Percentiles rank a stretch among this genome's conserved stretches.
Evolutionary conservation across 2,329 filamentous ascomycete species (phyloP).

Genomic region (Xylaria digitata): DNA sequence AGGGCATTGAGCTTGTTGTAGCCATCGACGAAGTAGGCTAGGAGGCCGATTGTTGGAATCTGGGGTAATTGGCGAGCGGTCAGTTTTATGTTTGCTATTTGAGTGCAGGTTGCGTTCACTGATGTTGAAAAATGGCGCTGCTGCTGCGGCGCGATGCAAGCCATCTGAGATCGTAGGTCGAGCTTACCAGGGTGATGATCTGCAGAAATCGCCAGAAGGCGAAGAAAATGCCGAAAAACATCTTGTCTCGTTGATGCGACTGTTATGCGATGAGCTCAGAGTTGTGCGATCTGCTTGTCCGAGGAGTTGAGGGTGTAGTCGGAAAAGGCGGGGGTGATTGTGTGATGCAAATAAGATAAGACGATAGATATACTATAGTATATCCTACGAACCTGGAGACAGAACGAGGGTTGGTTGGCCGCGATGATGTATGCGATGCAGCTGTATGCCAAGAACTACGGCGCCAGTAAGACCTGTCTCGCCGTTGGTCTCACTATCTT

Average conservation of each 20-base stretch:
- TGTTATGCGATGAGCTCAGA: slow-evolving; percentile 12
- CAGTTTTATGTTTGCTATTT: slow-evolving; percentile 3
- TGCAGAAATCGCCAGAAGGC: slow-evolving; percentile 70
- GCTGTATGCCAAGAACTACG: slow-evolving; percentile 15
- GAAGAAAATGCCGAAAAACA: slow-evolving; percentile 73
- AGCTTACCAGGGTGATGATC: slow-evolving; percentile 70
- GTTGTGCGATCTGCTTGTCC: slow-evolving; percentile 5
- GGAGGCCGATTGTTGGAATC: slow-evolving; percentile 75
- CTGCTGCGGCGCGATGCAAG: not conserved
- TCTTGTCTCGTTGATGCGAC: slow-evolving; percentile 50
- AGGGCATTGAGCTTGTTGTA: slow-evolving; percentile 67
- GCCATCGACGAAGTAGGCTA: slow-evolving; percentile 72
- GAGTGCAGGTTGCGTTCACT: not conserved
- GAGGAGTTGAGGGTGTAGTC: not conserved
- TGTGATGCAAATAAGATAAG: not conserved
- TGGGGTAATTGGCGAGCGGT: slow-evolving; percentile 46
- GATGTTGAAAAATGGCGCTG: not conserved
- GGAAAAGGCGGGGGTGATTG: slow-evolving; percentile 32
- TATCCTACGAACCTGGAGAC: not conserved
- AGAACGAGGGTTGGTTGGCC: not conserved
- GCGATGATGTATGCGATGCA: slow-evolving; percentile 11
- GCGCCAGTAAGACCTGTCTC: slow-evolving; percentile 8
- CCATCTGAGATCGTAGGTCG: not conserved
- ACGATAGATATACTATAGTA: too few species aligned
- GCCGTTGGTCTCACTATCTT: not conserved